phyloP scores from a whole-genome alignment of 2,329 filamentous ascomycete species.

The Talaromyces albobiverticillius region DNA sequence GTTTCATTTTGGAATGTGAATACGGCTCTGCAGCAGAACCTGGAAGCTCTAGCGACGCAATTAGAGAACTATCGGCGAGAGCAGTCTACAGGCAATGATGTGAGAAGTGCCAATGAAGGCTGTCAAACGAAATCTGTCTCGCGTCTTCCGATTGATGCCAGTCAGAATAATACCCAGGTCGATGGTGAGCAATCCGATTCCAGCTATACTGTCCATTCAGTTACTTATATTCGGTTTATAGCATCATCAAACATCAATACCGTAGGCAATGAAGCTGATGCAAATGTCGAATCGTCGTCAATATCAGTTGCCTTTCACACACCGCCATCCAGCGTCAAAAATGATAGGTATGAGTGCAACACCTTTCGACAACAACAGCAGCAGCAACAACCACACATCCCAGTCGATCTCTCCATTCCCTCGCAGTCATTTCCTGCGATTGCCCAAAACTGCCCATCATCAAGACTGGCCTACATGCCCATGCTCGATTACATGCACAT shows the following conservation, averaged over 20 bases:
- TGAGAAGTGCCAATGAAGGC: not conserved
- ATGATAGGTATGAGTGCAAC: not conserved
- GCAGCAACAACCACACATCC: not conserved
- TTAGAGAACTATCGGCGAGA: constrained; percentile 20
- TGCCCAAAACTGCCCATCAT: not conserved
- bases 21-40: constrained; percentile 25
- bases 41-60: constrained; percentile 23
- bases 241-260: not conserved
- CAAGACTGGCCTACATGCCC: not conserved
- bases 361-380: not conserved
- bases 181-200: not conserved
- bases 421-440: not conserved
- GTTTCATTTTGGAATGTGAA: constrained; percentile 26
- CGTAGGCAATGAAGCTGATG: not conserved
- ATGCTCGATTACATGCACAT: not conserved
- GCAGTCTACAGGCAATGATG: not conserved
- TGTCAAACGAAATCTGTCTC: not conserved
- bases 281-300: too few relatives aligned
- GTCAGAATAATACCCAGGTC: not conserved
- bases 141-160: not conserved
- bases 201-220: not conserved
- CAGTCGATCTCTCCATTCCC: not conserved
- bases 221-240: not conserved
- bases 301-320: not conserved
- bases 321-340: not conserved